Percentiles rank a stretch among this genome's conserved stretches.
These are phyloP conservation scores for Fermentozyma sake DNA, from an alignment of 1,139 yeast species.

Conservation along the genomic window DNA sequence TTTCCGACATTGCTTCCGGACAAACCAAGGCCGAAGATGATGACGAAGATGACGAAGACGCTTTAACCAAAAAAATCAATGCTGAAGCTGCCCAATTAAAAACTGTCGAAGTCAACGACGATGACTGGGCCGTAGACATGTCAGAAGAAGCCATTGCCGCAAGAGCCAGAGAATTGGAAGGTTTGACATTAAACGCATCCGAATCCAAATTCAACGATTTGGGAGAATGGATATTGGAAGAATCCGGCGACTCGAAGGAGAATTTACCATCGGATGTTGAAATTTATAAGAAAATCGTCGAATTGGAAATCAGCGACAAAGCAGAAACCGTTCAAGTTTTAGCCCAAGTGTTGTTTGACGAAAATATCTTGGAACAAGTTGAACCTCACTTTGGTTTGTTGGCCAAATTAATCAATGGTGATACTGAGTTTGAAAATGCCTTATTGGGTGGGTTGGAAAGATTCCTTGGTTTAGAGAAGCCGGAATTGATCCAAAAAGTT, in stretches of 20 bases:
- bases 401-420: slow-evolving; percentile 64
- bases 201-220: slow-evolving; percentile 62
- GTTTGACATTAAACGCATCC: slow-evolving; percentile 39
- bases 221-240: slow-evolving; percentile 81
- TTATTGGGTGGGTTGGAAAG: slow-evolving; percentile 95
- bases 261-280: slow-evolving; percentile 80
- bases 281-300: slow-evolving; percentile 83
- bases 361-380: slow-evolving; percentile 69
- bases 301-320: slow-evolving; percentile 66
- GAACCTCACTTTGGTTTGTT: slow-evolving; percentile 78
- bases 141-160: slow-evolving; percentile 95
- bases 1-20: slow-evolving; percentile 69
- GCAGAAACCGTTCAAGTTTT: slow-evolving; percentile 85
- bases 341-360: slow-evolving; percentile 86
- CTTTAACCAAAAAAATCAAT: slow-evolving; percentile 72
- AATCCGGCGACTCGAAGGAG: slow-evolving; percentile 50
- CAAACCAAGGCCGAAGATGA: slow-evolving; percentile 33
- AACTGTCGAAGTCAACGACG: slow-evolving; percentile 69
- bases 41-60: slow-evolving; percentile 60
- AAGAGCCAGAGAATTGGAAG: slow-evolving; percentile 85
- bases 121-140: slow-evolving; percentile 98
- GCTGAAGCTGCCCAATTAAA: slow-evolving; percentile 76
- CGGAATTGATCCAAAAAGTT: slow-evolving; percentile 65
- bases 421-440: slow-evolving; percentile 73
- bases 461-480: slow-evolving; percentile 78